Percentiles rank a stretch among this genome's conserved stretches.
These are phyloP conservation scores for Trametes hirsuta DNA, from an alignment of 1,284 basidiomycete species.

Conservation along the genomic window DNA sequence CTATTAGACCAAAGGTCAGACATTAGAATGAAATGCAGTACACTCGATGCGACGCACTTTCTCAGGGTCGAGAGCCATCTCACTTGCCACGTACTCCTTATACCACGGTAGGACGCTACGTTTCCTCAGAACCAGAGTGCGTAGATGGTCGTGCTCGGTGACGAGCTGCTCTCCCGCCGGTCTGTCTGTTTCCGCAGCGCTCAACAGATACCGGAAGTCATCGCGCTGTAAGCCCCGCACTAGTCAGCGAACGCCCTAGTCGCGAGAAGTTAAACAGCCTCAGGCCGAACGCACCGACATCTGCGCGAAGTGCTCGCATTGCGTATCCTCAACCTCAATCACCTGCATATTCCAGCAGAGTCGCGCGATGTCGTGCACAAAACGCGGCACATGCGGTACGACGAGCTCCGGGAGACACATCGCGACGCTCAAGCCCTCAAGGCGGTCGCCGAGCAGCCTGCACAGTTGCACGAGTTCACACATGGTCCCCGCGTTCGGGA, in stretches of 20 bases:
- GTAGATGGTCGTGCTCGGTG: neutral
- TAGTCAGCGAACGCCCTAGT: neutral
- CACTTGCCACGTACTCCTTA: no score
- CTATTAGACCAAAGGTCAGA: no score
- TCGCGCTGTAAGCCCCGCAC: neutral
- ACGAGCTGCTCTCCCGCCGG: no score
- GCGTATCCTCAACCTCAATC: neutral
- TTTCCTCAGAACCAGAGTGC: neutral
- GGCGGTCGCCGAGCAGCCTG: neutral
- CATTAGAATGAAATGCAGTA: no score
- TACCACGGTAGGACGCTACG: neutral
- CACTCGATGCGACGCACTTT: no score
- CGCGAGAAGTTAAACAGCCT: neutral
- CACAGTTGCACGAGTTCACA: neutral
- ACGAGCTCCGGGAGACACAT: slow-evolving; percentile 1
- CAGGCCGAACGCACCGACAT: neutral
- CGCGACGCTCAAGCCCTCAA: neutral
- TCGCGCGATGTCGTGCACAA: neutral
- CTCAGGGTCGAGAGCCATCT: no score
- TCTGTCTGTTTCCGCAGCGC: no score
- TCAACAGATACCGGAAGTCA: no score
- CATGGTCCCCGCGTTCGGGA: no score
- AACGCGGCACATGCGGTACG: neutral
- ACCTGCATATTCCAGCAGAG: neutral
- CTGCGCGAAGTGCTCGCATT: neutral